These are phyloP conservation scores for Voacanga thouarsii DNA, from an alignment of 257 asterid species.

Conservation along the genomic window DNA sequence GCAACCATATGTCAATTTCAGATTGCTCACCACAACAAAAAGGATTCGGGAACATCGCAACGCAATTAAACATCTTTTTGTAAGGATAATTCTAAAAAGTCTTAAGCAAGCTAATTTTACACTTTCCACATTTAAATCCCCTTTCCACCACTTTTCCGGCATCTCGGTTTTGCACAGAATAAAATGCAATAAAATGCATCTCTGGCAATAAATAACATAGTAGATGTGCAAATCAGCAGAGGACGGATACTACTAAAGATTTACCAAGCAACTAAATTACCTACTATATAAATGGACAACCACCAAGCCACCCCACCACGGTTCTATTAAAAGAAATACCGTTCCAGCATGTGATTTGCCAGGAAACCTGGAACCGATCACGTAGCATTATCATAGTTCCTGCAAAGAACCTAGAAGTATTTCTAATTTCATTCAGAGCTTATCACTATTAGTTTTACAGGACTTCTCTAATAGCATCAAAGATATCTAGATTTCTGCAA, in stretches of 20 bases:
- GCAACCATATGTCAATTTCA: background rate
- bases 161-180: background rate
- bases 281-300: background rate
- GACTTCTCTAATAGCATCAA: background rate
- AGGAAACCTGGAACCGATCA: constrained; percentile 4
- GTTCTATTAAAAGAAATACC: background rate
- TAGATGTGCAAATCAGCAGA: background rate
- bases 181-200: background rate
- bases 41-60: background rate
- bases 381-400: background rate
- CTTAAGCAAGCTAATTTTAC: background rate
- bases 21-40: background rate
- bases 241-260: background rate
- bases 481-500: background rate
- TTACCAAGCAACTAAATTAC: constrained; percentile 1
- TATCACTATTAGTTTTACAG: background rate
- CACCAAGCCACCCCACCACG: background rate
- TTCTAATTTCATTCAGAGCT: constrained; percentile 3
- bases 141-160: background rate
- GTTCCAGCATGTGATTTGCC: background rate
- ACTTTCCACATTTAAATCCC: background rate
- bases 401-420: background rate
- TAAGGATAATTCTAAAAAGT: background rate
- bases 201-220: background rate
- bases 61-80: background rate